phyloP scores from a whole-genome alignment of 2,329 filamentous ascomycete species.

The Colletotrichum sidae region DNA sequence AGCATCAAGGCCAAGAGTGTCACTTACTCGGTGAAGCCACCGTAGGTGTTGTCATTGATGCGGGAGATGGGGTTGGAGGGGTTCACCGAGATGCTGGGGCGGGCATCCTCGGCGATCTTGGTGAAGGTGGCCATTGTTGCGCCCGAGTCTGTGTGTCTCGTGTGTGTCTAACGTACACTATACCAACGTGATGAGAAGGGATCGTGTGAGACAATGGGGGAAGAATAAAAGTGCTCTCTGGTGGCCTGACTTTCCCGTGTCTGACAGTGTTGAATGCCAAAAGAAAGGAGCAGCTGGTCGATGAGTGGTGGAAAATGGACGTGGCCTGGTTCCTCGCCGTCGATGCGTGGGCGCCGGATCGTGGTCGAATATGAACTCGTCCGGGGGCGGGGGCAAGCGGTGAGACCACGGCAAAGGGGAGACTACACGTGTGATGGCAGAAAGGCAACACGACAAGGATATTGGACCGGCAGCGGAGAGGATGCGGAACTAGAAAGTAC shows the following conservation, averaged over 20 bases:
- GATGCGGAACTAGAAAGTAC: neutral
- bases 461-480: constrained; percentile 28
- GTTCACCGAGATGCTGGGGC: constrained; percentile 74
- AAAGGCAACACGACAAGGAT: constrained; percentile 17
- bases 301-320: constrained; percentile 37
- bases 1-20: constrained; percentile 22
- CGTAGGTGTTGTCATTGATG: constrained; percentile 85
- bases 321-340: neutral
- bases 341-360: constrained; percentile 23
- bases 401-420: constrained; percentile 17
- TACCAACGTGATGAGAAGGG: neutral
- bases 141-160: neutral
- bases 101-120: constrained; percentile 69
- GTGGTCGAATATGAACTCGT: constrained; percentile 35
- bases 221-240: neutral
- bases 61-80: constrained; percentile 73
- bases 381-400: constrained; percentile 33
- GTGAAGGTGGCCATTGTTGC: constrained; percentile 78
- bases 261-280: constrained; percentile 11
- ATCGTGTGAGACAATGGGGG: constrained; percentile 4
- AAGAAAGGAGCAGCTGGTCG: constrained; percentile 13
- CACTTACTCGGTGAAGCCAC: constrained; percentile 83
- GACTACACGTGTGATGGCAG: constrained; percentile 16
- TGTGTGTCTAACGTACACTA: neutral
- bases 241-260: constrained; percentile 4